These are phyloP conservation scores for Fusarium tupiense DNA, from an alignment of 2,329 filamentous ascomycete genomes.

Conservation along the genomic window DNA sequence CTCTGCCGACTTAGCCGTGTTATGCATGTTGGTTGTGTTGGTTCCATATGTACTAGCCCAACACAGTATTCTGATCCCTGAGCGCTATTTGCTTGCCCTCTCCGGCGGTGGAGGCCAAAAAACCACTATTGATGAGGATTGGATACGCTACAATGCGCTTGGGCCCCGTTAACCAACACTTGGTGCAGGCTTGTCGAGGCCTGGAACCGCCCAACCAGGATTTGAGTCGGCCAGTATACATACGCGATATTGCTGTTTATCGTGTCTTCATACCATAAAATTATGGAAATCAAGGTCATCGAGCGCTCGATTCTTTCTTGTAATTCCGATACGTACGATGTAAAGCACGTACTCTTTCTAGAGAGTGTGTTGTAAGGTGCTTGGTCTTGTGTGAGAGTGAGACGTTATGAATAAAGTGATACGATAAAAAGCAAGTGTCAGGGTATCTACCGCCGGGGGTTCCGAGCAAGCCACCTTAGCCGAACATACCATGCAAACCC, in stretches of 20 bases:
- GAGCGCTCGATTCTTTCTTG: fast-evolving
- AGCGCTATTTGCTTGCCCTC: background rate
- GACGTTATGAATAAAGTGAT: background rate
- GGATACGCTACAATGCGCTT: background rate
- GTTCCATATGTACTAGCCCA: background rate
- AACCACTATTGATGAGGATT: background rate
- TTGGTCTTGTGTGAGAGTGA: background rate
- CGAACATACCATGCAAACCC: background rate
- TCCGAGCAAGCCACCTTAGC: background rate
- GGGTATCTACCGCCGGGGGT: background rate
- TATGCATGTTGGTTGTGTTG: background rate
- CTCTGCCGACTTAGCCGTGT: background rate
- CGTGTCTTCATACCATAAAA: fast-evolving
- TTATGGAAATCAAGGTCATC: background rate
- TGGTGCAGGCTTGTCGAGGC: no score
- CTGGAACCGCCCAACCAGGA: no score
- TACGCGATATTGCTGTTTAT: background rate
- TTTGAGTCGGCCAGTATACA: no score
- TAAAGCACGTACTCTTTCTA: no score
- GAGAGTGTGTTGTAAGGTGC: fast-evolving
- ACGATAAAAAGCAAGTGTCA: background rate
- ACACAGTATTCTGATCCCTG: background rate
- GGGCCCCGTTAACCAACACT: no score
- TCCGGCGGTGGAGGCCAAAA: background rate
- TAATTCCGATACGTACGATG: background rate